Evolutionary conservation across 2,329 filamentous ascomycete species (phyloP).

Genomic region (Trichoderma citrinoviride): DNA sequence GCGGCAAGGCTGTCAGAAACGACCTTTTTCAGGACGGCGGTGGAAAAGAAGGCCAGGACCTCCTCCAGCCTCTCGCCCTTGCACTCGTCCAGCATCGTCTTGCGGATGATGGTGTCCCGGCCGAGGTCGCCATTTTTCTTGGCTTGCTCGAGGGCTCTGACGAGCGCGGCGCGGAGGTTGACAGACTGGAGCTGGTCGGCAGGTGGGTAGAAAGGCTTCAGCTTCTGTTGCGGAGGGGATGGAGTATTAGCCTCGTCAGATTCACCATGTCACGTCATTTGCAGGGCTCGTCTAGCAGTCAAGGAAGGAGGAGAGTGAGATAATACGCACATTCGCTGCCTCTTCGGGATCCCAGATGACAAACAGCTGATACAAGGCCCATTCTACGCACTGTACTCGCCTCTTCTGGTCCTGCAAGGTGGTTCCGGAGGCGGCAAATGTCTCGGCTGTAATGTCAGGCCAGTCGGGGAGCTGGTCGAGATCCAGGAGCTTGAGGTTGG

Average conservation of each 20-base stretch:
- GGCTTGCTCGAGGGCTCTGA: slow-evolving; percentile 74
- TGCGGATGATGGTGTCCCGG: slow-evolving; percentile 75
- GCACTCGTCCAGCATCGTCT: slow-evolving; percentile 96
- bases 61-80: slow-evolving; percentile 89
- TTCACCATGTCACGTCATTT: slow-evolving; percentile 1
- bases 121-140: slow-evolving; percentile 86
- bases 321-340: slow-evolving; percentile 62
- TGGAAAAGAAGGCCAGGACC: slow-evolving; percentile 78
- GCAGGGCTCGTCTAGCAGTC: not conserved
- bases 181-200: slow-evolving; percentile 86
- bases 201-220: slow-evolving; percentile 87
- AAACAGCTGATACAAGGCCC: slow-evolving; percentile 87
- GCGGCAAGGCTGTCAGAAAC: slow-evolving; percentile 46
- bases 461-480: slow-evolving; percentile 75
- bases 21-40: slow-evolving; percentile 71
- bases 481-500: slow-evolving; percentile 78
- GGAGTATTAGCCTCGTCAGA: slow-evolving; percentile 12
- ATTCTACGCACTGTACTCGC: slow-evolving; percentile 80
- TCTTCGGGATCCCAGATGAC: slow-evolving; percentile 76
- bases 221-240: slow-evolving; percentile 60
- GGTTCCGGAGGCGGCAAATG: slow-evolving; percentile 63
- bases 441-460: slow-evolving; percentile 69
- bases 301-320: not conserved
- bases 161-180: slow-evolving; percentile 81
- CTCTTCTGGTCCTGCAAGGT: slow-evolving; percentile 73